phyloP scores from a whole-genome alignment of 2,329 filamentous ascomycete genomes.

The Aurifilum marmelostoma region DNA sequence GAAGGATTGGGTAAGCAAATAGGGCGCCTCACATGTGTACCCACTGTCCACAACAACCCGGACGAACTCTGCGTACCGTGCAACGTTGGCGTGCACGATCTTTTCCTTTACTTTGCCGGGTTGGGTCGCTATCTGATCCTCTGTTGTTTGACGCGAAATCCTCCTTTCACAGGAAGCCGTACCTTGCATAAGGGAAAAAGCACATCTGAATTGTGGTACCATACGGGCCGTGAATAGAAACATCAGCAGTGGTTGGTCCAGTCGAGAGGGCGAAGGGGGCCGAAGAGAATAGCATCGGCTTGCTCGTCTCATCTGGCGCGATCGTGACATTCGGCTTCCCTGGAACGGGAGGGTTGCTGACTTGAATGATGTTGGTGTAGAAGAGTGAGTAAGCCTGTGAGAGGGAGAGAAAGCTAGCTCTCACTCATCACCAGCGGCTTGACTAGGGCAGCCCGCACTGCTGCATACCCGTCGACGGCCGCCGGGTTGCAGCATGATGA shows the following conservation, averaged over 20 bases:
- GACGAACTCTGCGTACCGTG: neutral
- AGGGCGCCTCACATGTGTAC: neutral
- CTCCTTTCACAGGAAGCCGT: neutral
- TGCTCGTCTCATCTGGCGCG: neutral
- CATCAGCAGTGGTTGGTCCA: neutral
- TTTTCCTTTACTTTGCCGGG: neutral
- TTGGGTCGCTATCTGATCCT: neutral
- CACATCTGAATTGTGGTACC: neutral
- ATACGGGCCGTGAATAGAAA: neutral
- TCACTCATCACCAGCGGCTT: neutral
- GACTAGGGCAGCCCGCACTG: neutral
- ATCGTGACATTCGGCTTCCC: neutral
- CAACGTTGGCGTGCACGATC: neutral
- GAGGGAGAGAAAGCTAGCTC: neutral
- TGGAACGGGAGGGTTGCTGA: neutral
- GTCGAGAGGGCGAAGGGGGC: neutral
- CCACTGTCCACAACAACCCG: neutral
- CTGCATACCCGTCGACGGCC: neutral
- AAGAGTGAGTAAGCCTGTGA: neutral
- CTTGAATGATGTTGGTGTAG: neutral
- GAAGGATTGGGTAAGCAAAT: constrained; percentile 7
- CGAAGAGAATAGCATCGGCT: neutral
- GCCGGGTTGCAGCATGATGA: neutral
- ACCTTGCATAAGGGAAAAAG: no score
- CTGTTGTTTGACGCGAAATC: neutral